phyloP scores from a whole-genome alignment of 305 asterid genomes.

The Euphrasia arctica region DNA sequence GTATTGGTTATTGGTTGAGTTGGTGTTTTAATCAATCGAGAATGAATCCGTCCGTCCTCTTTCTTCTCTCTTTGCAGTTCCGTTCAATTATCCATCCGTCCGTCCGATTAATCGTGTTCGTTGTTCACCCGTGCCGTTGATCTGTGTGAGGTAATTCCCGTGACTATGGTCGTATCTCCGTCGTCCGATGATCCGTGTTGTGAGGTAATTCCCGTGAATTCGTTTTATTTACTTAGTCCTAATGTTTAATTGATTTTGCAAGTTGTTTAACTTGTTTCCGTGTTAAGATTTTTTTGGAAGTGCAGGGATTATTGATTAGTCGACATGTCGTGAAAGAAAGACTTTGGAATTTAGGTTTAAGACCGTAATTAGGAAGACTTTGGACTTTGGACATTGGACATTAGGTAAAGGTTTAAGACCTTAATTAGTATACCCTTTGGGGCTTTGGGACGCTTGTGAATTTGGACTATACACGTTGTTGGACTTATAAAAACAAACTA shows the following conservation, averaged over 20 bases:
- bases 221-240: background rate
- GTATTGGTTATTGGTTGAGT: slow-evolving; percentile 18
- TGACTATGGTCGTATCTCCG: slow-evolving; percentile 1
- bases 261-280: background rate
- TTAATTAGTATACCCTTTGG: too few relatives aligned
- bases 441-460: too few relatives aligned
- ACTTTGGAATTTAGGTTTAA: too few relatives aligned
- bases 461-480: too few relatives aligned
- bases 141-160: background rate
- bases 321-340: too few relatives aligned
- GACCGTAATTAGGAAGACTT: too few relatives aligned
- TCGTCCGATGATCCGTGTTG: too few relatives aligned
- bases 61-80: slow-evolving; percentile 25
- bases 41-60: slow-evolving; percentile 14
- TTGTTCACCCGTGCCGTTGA: too few relatives aligned
- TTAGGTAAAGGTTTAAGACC: too few relatives aligned
- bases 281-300: background rate
- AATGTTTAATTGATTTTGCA: background rate
- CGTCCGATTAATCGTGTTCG: background rate
- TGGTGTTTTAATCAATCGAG: background rate
- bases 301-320: background rate
- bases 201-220: slow-evolving; percentile 26
- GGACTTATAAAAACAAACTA: too few relatives aligned
- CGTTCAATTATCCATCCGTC: slow-evolving; percentile 23
- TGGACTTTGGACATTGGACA: too few relatives aligned